Conservation (phyloP, 306 rosid species). For the Castanea crenata region DNA sequence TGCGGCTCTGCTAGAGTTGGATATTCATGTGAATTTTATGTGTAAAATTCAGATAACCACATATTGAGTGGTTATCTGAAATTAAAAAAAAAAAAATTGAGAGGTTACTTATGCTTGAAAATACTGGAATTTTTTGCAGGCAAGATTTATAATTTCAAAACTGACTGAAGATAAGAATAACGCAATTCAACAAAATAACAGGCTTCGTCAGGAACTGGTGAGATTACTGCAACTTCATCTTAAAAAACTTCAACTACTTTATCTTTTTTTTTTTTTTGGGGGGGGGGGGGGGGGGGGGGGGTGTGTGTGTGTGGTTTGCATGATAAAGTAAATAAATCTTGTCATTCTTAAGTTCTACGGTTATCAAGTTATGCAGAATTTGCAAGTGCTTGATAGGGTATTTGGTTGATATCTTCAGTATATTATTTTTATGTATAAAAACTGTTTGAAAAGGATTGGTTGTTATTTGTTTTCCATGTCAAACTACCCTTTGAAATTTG, state of each 20-base stretch:
- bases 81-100: too few species aligned
- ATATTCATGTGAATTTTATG: neutral
- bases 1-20: neutral
- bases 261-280: neutral
- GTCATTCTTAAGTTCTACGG: neutral
- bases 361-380: neutral
- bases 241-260: neutral
- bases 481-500: neutral
- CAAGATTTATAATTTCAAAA: slow-evolving; percentile 61
- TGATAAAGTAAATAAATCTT: neutral
- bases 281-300: too few species aligned
- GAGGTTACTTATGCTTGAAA: slow-evolving; percentile 17
- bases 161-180: slow-evolving; percentile 70
- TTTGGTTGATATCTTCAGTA: neutral
- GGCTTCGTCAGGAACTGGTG: slow-evolving; percentile 89
- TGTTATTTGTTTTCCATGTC: neutral
- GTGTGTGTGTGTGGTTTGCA: too few species aligned
- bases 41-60: neutral
- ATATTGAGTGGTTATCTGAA: neutral
- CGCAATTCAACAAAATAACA: slow-evolving; percentile 63
- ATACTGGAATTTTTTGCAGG: slow-evolving; percentile 46
- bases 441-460: neutral
- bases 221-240: slow-evolving; percentile 22
- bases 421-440: neutral
- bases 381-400: neutral